Conservation (phyloP, 1,284 basidiomycete species). For the Cerrena zonata region DNA sequence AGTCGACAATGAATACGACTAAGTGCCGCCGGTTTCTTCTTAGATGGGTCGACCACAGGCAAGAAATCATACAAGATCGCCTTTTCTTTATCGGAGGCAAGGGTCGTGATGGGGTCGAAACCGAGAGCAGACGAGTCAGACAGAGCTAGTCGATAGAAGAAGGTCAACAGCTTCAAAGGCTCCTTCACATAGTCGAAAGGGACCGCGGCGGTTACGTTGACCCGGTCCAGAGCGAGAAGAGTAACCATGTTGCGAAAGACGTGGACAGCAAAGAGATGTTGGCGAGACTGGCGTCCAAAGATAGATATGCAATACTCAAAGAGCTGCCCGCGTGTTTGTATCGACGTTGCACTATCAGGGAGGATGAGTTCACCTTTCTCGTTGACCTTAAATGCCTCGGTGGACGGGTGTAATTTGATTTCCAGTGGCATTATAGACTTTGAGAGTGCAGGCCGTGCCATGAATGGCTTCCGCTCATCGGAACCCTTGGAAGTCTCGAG, state of each 20-base stretch:
- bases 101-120: background rate
- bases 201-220: background rate
- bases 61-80: background rate
- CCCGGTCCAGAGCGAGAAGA: background rate
- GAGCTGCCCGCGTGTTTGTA: background rate
- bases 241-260: background rate
- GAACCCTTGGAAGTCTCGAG: background rate
- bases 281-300: background rate
- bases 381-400: background rate
- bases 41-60: background rate
- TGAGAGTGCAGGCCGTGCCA: background rate
- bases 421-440: background rate
- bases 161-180: background rate
- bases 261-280: background rate
- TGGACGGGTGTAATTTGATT: background rate
- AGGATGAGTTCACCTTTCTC: background rate
- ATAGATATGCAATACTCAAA: background rate
- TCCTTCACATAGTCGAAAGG: background rate
- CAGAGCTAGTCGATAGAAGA: background rate
- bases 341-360: background rate
- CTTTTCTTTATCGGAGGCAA: background rate
- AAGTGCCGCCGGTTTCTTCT: background rate
- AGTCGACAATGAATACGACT: conserved; percentile 1
- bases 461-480: background rate
- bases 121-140: background rate